phyloP scores from a whole-genome alignment of 306 rosid species.

The Abrus precatorius region DNA sequence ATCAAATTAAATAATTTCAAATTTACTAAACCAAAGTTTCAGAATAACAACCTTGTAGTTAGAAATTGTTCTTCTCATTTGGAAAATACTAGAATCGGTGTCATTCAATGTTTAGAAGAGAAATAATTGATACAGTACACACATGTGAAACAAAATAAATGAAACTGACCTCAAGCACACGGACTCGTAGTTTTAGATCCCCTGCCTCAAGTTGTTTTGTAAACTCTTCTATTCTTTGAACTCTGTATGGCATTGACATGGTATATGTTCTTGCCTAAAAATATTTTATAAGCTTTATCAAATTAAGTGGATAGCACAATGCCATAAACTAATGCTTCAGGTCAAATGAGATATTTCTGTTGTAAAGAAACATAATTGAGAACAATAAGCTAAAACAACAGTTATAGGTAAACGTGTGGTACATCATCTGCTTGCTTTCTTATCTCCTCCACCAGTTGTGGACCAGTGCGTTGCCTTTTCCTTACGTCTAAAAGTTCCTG shows the following conservation, averaged over 20 bases:
- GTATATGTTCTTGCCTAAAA: constrained; percentile 76
- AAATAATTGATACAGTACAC: not conserved
- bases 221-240: constrained; percentile 84
- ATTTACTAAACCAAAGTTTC: not conserved
- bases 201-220: constrained; percentile 84
- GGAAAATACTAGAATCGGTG: not conserved
- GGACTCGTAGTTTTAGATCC: constrained; percentile 86
- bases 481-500: constrained; percentile 83
- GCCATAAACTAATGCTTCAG: constrained; percentile 11
- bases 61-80: not conserved
- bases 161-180: constrained; percentile 77
- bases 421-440: constrained; percentile 88
- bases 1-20: constrained; percentile 6
- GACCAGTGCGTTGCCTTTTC: constrained; percentile 63
- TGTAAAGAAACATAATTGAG: not conserved
- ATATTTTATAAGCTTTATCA: not conserved
- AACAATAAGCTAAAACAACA: constrained; percentile 12
- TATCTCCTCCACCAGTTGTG: constrained; percentile 74
- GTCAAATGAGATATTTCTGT: constrained; percentile 7
- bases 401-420: constrained; percentile 35
- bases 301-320: constrained; percentile 9
- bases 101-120: not conserved
- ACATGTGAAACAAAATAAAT: not conserved
- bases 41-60: not conserved
- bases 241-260: constrained; percentile 92